These are phyloP conservation scores for Aspergillus sp. DNA, from an alignment of 2,329 filamentous ascomycete genomes.

Conservation along the genomic window DNA sequence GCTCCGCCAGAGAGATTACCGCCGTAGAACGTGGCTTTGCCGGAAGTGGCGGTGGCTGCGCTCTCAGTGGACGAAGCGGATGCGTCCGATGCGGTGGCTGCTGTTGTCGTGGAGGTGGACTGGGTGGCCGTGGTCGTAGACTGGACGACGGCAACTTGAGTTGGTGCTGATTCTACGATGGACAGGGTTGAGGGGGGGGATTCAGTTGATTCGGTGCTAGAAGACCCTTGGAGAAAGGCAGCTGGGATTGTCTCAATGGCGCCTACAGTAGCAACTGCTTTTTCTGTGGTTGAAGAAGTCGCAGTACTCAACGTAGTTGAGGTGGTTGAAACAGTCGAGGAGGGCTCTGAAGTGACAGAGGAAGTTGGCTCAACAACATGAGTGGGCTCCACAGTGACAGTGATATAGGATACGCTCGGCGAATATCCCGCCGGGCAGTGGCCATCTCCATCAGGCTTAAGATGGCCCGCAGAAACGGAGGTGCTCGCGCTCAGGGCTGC, in stretches of 20 bases:
- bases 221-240: not conserved
- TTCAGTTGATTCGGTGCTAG: not conserved
- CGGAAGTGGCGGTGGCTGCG: conserved; percentile 24
- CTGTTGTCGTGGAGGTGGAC: too few relatives aligned
- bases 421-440: conserved; percentile 30
- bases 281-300: not conserved
- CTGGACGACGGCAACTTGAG: not conserved
- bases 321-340: not conserved
- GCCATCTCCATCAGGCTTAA: conserved; percentile 13
- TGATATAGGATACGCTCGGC: conserved; percentile 27
- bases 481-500: conserved; percentile 26
- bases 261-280: not conserved
- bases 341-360: not conserved
- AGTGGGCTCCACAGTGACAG: conserved; percentile 22
- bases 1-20: conserved; percentile 60
- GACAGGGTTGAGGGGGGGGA: not conserved
- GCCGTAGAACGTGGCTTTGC: conserved; percentile 55
- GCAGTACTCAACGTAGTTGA: not conserved
- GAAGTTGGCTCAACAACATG: conserved; percentile 14
- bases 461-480: conserved; percentile 26
- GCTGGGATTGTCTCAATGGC: conserved; percentile 2
- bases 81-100: conserved; percentile 1
- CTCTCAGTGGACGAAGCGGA: not conserved
- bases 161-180: not conserved
- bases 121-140: conserved; percentile 1